Base-by-base conservation (phyloP, 2,329 filamentous ascomycete species). In the Aspergillus arachidicola region DNA sequence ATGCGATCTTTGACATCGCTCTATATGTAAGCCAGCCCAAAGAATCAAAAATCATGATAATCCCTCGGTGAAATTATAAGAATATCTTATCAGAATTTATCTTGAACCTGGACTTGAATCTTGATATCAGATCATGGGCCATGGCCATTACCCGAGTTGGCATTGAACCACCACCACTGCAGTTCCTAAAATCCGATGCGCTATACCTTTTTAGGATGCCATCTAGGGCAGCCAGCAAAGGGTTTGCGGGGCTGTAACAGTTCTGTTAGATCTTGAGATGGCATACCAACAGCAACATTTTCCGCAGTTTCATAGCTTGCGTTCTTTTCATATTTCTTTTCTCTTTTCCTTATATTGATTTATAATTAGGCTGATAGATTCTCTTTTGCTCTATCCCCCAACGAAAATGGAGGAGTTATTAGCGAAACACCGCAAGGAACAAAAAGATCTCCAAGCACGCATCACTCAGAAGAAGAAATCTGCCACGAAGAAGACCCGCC, bases 401-500 rank as follows among this genome's bases (percentile, higher is more conserved):
- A 21, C 57, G 28, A 68, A 51, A n/a, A 87, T 95, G 79, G 94
- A 97, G 64, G 89, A 91, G 66, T 81, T 95, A 61, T 89, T 92
- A 71, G 82, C 88, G 43, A 90, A 89, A 54, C 95, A 99, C 77
- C 89, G 92, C 72, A 95, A 92, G 78, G 94, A 99, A 80, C 89
- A 91, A 76, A 90, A 89, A 70, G 94, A 98, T 65, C 85, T 99
- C 30, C 92, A 96, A 77, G 86, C 88, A 57, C 89, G 90, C 64
- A 89, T 96, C 73, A 97, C 92, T 6, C 93, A 91, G 80, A 98
- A 97, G 85, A 99, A 97, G 84, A 98, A 97, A 83, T 90, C 91
- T 70, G 94, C 95, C 19, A 96, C 91, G 54, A 99, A 98, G 81
- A 89, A 89, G 78, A 88, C 87, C 10, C 83, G 87, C 57, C 88